A percentile compares a stretch with the other conserved stretches of the same genome.
These are phyloP conservation scores for Euptelea pleiosperma DNA, from an alignment of 164 flowering plant genomes.

Conservation along the genomic window DNA sequence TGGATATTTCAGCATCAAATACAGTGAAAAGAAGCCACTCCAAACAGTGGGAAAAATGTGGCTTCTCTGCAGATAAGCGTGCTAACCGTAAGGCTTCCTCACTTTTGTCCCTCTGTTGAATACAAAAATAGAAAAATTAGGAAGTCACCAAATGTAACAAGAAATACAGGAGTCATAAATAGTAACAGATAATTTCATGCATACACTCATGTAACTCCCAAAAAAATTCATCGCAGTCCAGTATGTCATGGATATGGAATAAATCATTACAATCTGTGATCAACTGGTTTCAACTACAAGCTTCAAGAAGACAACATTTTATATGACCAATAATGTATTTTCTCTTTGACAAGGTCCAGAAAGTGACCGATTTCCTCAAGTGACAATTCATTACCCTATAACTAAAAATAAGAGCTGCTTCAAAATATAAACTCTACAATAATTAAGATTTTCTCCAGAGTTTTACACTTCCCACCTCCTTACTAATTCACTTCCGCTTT, in stretches of 20 bases:
- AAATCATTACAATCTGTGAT: neutral
- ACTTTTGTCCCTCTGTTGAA: constrained; percentile 77
- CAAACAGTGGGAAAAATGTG: constrained; percentile 95
- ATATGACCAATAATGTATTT: too few species aligned
- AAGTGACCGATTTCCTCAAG: too few species aligned
- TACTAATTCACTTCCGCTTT: too few species aligned
- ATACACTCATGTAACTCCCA: too few species aligned
- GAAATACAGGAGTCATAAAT: neutral
- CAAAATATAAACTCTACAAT: too few species aligned
- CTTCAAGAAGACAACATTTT: constrained; percentile 1
- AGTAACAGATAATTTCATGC: too few species aligned
- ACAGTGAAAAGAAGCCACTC: constrained; percentile 99
- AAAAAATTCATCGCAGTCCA: too few species aligned
- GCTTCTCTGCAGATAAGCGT: constrained; percentile 86
- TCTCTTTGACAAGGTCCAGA: too few species aligned
- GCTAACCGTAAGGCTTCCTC: constrained; percentile 90
- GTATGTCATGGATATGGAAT: neutral
- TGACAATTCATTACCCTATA: too few species aligned
- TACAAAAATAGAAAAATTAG: constrained; percentile 10
- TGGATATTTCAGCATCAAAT: constrained; percentile 95
- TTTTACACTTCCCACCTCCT: too few species aligned
- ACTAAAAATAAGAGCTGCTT: too few species aligned
- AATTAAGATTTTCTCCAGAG: too few species aligned
- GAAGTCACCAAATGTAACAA: neutral
- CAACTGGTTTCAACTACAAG: neutral